These are phyloP conservation scores for Jatropha multifida DNA, from an alignment of 441 rosid species.

Conservation along the genomic window DNA sequence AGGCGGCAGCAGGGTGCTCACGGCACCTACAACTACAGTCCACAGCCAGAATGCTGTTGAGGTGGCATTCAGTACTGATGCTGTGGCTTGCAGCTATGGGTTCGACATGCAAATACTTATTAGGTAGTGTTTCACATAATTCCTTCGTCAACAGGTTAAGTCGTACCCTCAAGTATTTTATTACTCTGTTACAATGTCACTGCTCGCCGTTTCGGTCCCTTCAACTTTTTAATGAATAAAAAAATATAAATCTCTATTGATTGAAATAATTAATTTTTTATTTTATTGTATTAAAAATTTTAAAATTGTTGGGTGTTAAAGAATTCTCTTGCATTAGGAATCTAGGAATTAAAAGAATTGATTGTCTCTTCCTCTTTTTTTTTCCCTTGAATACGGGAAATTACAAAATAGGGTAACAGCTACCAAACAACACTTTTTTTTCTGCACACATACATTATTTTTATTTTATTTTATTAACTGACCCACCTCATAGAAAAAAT, in stretches of 20 bases:
- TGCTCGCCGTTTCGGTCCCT: too few relatives aligned
- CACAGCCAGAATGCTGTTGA: neutral
- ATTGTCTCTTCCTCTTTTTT: neutral
- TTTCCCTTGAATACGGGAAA: neutral
- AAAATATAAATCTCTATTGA: too few relatives aligned
- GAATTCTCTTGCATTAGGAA: neutral
- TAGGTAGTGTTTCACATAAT: neutral
- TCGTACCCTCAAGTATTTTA: too few relatives aligned
- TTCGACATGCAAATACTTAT: neutral
- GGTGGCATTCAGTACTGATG: neutral
- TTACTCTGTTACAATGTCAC: too few relatives aligned
- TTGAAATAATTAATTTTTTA: too few relatives aligned
- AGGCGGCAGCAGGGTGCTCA: conserved; percentile 2
- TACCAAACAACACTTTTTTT: neutral
- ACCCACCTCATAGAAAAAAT: neutral
- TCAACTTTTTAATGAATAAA: too few relatives aligned
- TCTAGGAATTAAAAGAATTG: neutral
- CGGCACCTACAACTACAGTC: neutral
- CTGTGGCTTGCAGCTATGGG: neutral
- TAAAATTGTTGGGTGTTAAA: neutral
- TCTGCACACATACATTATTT: neutral
- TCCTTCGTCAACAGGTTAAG: neutral
- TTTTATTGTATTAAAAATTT: too few relatives aligned
- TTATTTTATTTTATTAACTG: neutral
- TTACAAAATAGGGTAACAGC: neutral